Percentiles rank a stretch among this genome's conserved stretches.
These are phyloP conservation scores for Pythium oligandrum DNA, from an alignment of 352 stramenopile species.

Conservation along the genomic window DNA sequence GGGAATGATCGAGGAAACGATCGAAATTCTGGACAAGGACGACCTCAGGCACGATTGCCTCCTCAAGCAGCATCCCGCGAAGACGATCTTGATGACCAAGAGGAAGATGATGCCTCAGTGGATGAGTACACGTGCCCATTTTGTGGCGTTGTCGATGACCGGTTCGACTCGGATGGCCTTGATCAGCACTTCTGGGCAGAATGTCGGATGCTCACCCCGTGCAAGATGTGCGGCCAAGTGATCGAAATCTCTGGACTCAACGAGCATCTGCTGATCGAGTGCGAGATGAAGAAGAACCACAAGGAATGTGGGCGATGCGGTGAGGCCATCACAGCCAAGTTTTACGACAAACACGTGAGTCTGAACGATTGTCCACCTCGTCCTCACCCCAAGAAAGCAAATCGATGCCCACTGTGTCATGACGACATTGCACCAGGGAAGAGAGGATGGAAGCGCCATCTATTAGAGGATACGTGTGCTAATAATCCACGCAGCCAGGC, in stretches of 20 bases:
- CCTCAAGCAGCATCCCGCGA: constrained; percentile 10
- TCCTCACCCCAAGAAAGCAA: constrained; percentile 51
- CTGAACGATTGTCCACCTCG: constrained; percentile 68
- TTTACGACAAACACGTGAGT: constrained; percentile 76
- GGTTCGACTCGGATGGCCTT: constrained; percentile 86
- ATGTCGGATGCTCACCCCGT: constrained; percentile 89
- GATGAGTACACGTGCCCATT: constrained; percentile 91
- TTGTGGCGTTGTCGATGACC: constrained; percentile 81
- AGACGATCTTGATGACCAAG: constrained; percentile 27
- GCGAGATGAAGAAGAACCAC: constrained; percentile 81
- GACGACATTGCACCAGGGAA: constrained; percentile 65
- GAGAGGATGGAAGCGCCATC: constrained; percentile 62
- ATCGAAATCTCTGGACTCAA: constrained; percentile 90
- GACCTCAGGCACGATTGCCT: constrained; percentile 4
- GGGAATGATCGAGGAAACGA: constrained; percentile 5
- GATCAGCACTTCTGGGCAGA: constrained; percentile 92
- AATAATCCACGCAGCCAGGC: constrained; percentile 61
- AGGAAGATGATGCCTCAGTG: constrained; percentile 67
- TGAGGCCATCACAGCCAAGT: constrained; percentile 82
- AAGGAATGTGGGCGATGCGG: constrained; percentile 72
- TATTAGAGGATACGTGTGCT: constrained; percentile 65
- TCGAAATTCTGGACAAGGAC: constrained; percentile 1
- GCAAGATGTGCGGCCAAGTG: constrained; percentile 90
- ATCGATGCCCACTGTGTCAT: constrained; percentile 79
- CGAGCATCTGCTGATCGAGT: constrained; percentile 89